Evolutionary conservation across 2,329 filamentous ascomycete genomes (phyloP), one percentile per base, ranked within the genome.

Genomic region (Podosphaera xanthii): DNA sequence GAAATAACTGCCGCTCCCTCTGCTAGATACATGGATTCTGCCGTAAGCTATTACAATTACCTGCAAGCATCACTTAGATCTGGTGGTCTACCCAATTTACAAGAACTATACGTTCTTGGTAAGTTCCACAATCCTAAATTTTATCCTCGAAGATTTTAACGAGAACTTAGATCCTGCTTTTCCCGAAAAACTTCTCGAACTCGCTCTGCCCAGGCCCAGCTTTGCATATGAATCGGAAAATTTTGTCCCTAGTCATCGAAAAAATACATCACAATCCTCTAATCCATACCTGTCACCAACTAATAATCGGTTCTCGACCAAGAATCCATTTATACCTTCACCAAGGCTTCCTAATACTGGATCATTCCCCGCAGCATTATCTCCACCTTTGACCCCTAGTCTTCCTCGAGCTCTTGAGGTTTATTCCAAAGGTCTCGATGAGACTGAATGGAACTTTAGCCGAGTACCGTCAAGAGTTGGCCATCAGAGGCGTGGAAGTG

Each of bases 41-140:
- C 77, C 0, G 71, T 74, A 8, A 77, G 77, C 22, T 94, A 95
- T 72, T 94, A 96, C 71, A 79, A 81, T 61, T 95, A 95, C 70
- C 79, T 97, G 30, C 83, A 87, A 34, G 79, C 79, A n/a, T 94
- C 87, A 0, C 79, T 97, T 38, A 80, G 92, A 61, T 78, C 81
- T 14, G 84, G 84, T 62, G 79, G 81, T 6, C 76, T 97, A 6
- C 88, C 89, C 0, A 79, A 77, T 42, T 76, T 97, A 7, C 77
- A 77, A 42, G 79, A 83, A 31, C 78, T 97, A 6, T 96, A 94
- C 69, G 91, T 96, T 22, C 84, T 87, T 57, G 64, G 63, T 62
- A 61, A 58, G 60, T 36, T 22, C 38, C 14, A 4, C 53, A 33
- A 3, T 22, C 2, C 12, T 6, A 33, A 4, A 38, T 34, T 9